These are phyloP conservation scores for Gynostemma pentaphyllum DNA, from an alignment of 306 rosid species.

Conservation along the genomic window DNA sequence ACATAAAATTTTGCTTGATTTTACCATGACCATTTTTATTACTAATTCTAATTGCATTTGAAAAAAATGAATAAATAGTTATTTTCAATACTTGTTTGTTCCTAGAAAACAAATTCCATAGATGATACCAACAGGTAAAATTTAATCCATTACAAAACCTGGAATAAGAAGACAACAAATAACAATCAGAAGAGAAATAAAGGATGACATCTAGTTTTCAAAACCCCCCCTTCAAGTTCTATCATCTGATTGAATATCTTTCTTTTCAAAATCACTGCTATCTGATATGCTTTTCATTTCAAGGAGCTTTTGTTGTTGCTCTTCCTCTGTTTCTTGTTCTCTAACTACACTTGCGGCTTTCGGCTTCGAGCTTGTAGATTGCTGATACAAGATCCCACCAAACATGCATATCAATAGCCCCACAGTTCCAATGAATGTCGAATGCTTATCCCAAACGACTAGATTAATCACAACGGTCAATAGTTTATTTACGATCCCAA, in stretches of 20 bases:
- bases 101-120: too few species aligned
- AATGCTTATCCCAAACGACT: conserved; percentile 73
- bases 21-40: too few species aligned
- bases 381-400: conserved; percentile 71
- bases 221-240: background rate
- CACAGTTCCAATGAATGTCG: conserved; percentile 61
- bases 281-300: background rate
- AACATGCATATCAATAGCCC: conserved; percentile 74
- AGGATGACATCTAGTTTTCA: too few species aligned
- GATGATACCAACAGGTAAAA: too few species aligned
- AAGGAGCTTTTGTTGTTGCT: conserved; percentile 14
- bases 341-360: conserved; percentile 31
- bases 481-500: conserved; percentile 79
- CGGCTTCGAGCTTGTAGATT: conserved; percentile 53
- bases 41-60: too few species aligned
- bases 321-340: conserved; percentile 34
- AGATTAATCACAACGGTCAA: conserved; percentile 68
- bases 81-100: too few species aligned
- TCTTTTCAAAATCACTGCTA: background rate
- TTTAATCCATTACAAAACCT: too few species aligned
- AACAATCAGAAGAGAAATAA: too few species aligned
- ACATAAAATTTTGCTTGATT: too few species aligned
- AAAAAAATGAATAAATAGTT: too few species aligned
- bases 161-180: too few species aligned
- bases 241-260: background rate